Percentiles rank a stretch among this genome's conserved stretches.
Evolutionary conservation across 1,139 yeast species (phyloP).

Genomic region (Taphrina sp.): DNA sequence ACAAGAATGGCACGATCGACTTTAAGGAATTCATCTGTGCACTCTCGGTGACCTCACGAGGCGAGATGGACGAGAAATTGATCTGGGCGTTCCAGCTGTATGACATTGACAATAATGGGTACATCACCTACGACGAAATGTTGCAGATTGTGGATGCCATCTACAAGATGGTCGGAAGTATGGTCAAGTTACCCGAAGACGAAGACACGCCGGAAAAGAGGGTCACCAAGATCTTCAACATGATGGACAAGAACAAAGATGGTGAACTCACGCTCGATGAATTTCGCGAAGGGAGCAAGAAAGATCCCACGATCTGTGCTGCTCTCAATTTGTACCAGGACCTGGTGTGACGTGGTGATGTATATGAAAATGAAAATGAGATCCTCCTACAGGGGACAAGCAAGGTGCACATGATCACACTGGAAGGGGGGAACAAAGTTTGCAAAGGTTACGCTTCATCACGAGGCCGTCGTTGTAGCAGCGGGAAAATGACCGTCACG

Average conservation of each 20-base stretch:
- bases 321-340: slow-evolving; percentile 43
- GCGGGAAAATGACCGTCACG: too few relatives aligned
- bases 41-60: slow-evolving; percentile 82
- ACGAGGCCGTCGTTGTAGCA: too few relatives aligned
- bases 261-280: slow-evolving; percentile 74
- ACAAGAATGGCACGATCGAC: slow-evolving; percentile 76
- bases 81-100: slow-evolving; percentile 78
- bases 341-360: slow-evolving; percentile 42
- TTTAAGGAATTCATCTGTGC: slow-evolving; percentile 92
- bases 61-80: slow-evolving; percentile 79
- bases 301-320: slow-evolving; percentile 40
- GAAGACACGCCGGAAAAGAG: slow-evolving; percentile 89
- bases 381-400: too few relatives aligned
- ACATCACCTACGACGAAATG: slow-evolving; percentile 72
- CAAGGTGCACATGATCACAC: too few relatives aligned
- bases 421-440: too few relatives aligned
- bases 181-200: slow-evolving; percentile 88
- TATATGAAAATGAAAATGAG: too few relatives aligned
- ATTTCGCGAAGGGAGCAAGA: slow-evolving; percentile 73
- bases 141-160: slow-evolving; percentile 75
- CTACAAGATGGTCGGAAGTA: slow-evolving; percentile 92
- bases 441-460: too few relatives aligned
- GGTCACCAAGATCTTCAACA: slow-evolving; percentile 72
- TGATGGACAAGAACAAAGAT: slow-evolving; percentile 68
- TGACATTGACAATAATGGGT: slow-evolving; percentile 77